Base-by-base conservation (phyloP, 1,139 yeast genomes). In the Blastobotrys illinoisensis region DNA sequence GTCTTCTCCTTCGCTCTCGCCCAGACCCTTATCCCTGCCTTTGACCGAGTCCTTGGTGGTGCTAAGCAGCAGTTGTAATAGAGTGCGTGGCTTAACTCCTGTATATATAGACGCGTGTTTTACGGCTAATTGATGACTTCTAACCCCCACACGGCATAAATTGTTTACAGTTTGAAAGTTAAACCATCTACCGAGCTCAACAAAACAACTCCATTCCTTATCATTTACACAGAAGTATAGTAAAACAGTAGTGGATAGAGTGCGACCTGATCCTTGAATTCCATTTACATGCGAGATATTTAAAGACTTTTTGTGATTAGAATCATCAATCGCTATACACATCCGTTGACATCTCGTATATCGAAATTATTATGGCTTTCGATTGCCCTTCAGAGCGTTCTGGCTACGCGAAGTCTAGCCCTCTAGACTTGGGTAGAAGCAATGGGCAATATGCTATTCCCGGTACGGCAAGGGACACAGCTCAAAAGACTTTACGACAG, bases 1-100 rank as follows among this genome's bases (percentile, higher is more conserved):
- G 99, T 93, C 52, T 93, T 93, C 74, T 88, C 96, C 23, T 93
- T 93, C 70, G 98, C 99, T 13, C 77, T 93, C 71, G 99, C 98
- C 49, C 99, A 93, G 76, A 80, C 96, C 48, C 82, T 93, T 78
- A 93, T 93, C 64, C 98, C 99, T 58, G 95, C 95, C 62, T 89
- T 91, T 68, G 99, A 93, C 72, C 83, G 83, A 65, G 64, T 85
- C 19, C 55, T 64, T 43, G 51, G 53, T 36, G 51, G 54, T 43
- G 19, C 49, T 20, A 57, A 54, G 44, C 45, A 50, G 43, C 53
- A 24, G 14, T 32, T 45, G 48, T 52, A 49, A 49, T 50, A 14
- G 7, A 28, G 28, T 20, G 46, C 16, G 24, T 13, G 46, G 18
- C n/a, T 43, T 43, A 5, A 18, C 3, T n/a, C 46, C 9, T 44